Evolutionary conservation across 371 early-diverging fungal genomes (phyloP).

Genomic region (Coemansia sp.): DNA sequence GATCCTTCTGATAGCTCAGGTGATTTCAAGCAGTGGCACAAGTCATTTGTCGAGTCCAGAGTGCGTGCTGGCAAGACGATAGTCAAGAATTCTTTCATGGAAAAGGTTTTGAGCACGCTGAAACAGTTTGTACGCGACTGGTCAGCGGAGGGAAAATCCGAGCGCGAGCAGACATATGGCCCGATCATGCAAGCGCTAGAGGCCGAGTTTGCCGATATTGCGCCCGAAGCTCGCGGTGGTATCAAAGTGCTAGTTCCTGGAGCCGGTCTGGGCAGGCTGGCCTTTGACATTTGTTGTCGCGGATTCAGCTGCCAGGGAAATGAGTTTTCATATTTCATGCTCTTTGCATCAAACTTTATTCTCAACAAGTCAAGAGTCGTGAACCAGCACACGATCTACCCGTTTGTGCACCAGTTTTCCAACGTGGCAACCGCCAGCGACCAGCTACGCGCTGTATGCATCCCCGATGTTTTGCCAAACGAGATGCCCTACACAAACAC

Average conservation of each 20-base stretch:
- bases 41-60: slow-evolving; percentile 50
- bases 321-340: slow-evolving; percentile 7
- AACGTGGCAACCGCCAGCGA: slow-evolving; percentile 65
- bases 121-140: slow-evolving; percentile 94
- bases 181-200: slow-evolving; percentile 78
- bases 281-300: slow-evolving; percentile 79
- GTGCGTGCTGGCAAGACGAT: slow-evolving; percentile 49
- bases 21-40: slow-evolving; percentile 53
- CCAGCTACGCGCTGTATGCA: slow-evolving; percentile 64
- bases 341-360: slow-evolving; percentile 56
- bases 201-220: slow-evolving; percentile 28
- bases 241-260: slow-evolving; percentile 81
- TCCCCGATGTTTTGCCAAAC: slow-evolving; percentile 80
- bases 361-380: slow-evolving; percentile 63
- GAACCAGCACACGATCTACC: slow-evolving; percentile 73
- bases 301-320: slow-evolving; percentile 52
- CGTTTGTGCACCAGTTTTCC: slow-evolving; percentile 88
- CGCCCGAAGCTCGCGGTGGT: slow-evolving; percentile 14
- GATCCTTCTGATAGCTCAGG: slow-evolving; percentile 48
- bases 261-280: slow-evolving; percentile 89
- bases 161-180: slow-evolving; percentile 76
- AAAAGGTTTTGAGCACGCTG: slow-evolving; percentile 83
- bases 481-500: slow-evolving; percentile 57
- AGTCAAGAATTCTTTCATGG: slow-evolving; percentile 74
- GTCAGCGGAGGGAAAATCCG: slow-evolving; percentile 76